Conservation (phyloP, 768 basidiomycete species). For the Clavulina sp. region DNA sequence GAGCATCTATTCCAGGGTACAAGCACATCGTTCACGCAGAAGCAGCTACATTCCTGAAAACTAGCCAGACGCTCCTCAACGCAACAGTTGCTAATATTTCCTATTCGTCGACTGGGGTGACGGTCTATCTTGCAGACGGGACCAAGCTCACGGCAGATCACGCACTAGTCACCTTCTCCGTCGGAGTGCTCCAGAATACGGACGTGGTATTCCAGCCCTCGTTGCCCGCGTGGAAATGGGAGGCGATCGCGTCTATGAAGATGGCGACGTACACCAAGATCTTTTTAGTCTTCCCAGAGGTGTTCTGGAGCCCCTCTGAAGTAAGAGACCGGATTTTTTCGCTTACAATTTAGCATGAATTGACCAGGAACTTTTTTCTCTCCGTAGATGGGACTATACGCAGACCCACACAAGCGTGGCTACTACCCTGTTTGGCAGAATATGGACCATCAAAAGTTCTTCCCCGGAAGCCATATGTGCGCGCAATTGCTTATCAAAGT, state of each 20-base stretch:
- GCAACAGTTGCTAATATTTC: slow-evolving; percentile 31
- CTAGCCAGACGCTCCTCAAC: slow-evolving; percentile 31
- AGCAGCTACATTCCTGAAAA: slow-evolving; percentile 35
- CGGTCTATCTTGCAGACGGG: slow-evolving; percentile 30
- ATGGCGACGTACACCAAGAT: slow-evolving; percentile 57
- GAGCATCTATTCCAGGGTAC: slow-evolving; percentile 19
- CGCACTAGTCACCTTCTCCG: slow-evolving; percentile 48
- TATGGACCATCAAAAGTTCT: slow-evolving; percentile 37
- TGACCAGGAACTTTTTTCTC: slow-evolving; percentile 14
- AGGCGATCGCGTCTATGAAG: slow-evolving; percentile 42
- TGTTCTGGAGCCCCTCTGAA: slow-evolving; percentile 37
- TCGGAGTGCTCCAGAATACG: slow-evolving; percentile 48
- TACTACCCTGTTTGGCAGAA: slow-evolving; percentile 53
- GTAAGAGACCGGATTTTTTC: slow-evolving; percentile 15
- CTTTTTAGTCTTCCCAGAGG: slow-evolving; percentile 41
- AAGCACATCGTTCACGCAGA: slow-evolving; percentile 39
- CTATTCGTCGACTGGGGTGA: slow-evolving; percentile 28
- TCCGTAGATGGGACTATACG: slow-evolving; percentile 42
- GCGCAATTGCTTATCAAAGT: neutral
- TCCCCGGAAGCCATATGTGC: slow-evolving; percentile 39
- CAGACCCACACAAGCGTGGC: slow-evolving; percentile 29
- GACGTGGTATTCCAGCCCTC: slow-evolving; percentile 39
- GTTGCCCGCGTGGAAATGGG: slow-evolving; percentile 40
- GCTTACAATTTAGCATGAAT: neutral
- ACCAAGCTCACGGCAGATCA: slow-evolving; percentile 32